Percentiles rank a stretch among this genome's conserved stretches.
These are phyloP conservation scores for Pugionium dolabratum DNA, from an alignment of 345 rosid species.

Conservation along the genomic window DNA sequence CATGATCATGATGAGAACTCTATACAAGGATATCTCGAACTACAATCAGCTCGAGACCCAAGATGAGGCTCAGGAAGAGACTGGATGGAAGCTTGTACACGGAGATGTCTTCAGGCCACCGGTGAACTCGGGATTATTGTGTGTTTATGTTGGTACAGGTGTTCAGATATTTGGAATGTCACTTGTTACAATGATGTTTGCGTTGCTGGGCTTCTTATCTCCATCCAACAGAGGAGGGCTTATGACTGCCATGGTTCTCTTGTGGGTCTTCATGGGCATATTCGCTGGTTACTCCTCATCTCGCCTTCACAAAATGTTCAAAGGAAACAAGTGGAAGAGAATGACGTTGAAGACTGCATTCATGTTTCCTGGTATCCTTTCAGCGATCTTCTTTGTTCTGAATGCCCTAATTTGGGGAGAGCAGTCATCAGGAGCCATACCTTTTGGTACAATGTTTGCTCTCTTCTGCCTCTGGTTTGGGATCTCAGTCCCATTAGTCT, in stretches of 20 bases:
- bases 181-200: slow-evolving; percentile 96
- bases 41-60: slow-evolving; percentile 96
- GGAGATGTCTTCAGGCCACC: slow-evolving; percentile 98
- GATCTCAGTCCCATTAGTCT: slow-evolving; percentile 92
- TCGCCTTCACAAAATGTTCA: slow-evolving; percentile 89
- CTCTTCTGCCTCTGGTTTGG: slow-evolving; percentile 97
- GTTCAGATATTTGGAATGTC: slow-evolving; percentile 93
- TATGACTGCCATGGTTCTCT: slow-evolving; percentile 97
- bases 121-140: slow-evolving; percentile 71
- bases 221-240: slow-evolving; percentile 99
- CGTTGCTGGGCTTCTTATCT: slow-evolving; percentile 85
- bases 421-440: slow-evolving; percentile 93
- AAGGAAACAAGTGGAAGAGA: slow-evolving; percentile 93
- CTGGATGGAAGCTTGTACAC: slow-evolving; percentile 98
- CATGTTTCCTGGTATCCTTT: slow-evolving; percentile 92
- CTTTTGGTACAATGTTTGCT: slow-evolving; percentile 96
- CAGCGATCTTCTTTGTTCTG: slow-evolving; percentile 76
- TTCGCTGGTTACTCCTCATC: slow-evolving; percentile 94
- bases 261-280: slow-evolving; percentile 98
- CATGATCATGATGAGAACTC: slow-evolving; percentile 98
- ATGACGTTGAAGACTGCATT: slow-evolving; percentile 88
- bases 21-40: slow-evolving; percentile 89
- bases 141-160: slow-evolving; percentile 94
- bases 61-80: slow-evolving; percentile 98
- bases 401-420: slow-evolving; percentile 95